Conservation (phyloP, 2,329 filamentous ascomycete species). For the Trichoderma sp. region DNA sequence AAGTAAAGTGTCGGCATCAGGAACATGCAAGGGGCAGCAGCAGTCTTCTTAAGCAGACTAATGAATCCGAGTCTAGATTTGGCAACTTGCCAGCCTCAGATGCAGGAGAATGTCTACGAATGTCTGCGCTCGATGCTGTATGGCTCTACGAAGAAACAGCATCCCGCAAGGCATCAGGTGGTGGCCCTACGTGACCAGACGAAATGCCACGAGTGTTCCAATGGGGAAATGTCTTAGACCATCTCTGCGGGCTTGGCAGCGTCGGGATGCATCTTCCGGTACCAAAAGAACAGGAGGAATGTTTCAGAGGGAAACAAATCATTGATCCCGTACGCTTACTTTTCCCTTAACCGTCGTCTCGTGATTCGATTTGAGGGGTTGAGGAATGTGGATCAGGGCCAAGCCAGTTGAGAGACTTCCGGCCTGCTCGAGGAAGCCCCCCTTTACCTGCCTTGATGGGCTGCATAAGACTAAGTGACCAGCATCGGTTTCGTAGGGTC, state of each 20-base stretch:
- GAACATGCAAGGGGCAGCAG: constrained; percentile 22
- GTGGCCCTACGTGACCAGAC: constrained; percentile 4
- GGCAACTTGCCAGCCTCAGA: neutral
- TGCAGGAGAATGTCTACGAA: constrained; percentile 7
- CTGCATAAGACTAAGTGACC: constrained; percentile 16
- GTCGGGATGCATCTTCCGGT: neutral
- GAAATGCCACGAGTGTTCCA: neutral
- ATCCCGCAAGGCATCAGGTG: constrained; percentile 13
- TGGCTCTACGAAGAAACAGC: neutral
- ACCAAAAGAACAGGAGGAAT: neutral
- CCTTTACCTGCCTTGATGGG: neutral
- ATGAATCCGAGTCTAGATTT: neutral
- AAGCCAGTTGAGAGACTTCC: neutral
- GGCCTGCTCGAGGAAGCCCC: neutral
- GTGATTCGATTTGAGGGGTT: constrained; percentile 13
- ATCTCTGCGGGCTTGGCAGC: neutral
- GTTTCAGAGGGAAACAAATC: neutral
- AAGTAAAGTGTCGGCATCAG: constrained; percentile 21
- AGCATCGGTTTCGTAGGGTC: neutral
- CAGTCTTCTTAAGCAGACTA: neutral
- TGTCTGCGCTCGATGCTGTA: constrained; percentile 4
- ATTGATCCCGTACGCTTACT: neutral
- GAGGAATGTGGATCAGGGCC: constrained; percentile 12
- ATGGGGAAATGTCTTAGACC: neutral
- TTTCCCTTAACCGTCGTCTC: neutral